phyloP scores from a whole-genome alignment of 2,329 filamentous ascomycete species.

The Diplodia sapinea region DNA sequence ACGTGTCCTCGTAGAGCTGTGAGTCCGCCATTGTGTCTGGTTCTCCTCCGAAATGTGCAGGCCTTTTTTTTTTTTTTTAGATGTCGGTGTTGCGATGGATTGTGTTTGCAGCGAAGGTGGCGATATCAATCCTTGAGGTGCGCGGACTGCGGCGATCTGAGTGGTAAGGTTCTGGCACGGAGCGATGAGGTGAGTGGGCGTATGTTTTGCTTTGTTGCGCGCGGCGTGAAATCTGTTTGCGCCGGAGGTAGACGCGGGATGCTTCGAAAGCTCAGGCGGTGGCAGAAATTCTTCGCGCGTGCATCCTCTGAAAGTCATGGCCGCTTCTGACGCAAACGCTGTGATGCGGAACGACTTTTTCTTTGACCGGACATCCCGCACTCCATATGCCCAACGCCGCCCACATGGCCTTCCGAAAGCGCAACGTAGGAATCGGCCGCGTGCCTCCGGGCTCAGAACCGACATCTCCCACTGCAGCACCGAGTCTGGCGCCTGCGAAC shows the following conservation, averaged over 20 bases:
- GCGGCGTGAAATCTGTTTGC: constrained; percentile 18
- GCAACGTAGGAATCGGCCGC: constrained; percentile 64
- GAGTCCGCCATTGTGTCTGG: constrained; percentile 72
- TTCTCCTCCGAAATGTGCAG: not conserved
- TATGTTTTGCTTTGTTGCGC: constrained; percentile 13
- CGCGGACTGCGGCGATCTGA: not conserved
- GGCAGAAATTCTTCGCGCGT: constrained; percentile 14
- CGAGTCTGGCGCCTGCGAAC: constrained; percentile 35
- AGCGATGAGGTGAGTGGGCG: not conserved
- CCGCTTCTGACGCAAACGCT: constrained; percentile 2
- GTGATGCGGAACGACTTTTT: constrained; percentile 11
- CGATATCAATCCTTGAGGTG: not conserved
- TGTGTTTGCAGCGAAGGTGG: not conserved
- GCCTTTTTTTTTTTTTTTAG: not conserved
- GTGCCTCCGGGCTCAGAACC: constrained; percentile 37
- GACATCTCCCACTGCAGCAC: constrained; percentile 24
- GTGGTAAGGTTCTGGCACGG: not conserved
- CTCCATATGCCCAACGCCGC: not conserved
- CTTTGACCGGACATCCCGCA: not conserved
- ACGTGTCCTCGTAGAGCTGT: constrained; percentile 91
- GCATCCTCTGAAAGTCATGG: constrained; percentile 4
- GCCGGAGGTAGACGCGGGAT: constrained; percentile 9
- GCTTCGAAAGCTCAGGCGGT: constrained; percentile 21
- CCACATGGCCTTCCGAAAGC: constrained; percentile 71
- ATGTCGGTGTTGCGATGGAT: not conserved